Percentiles rank a stretch among this genome's conserved stretches.
phyloP scores from a whole-genome alignment of 2,329 filamentous ascomycete species.

The Cytospora mali region DNA sequence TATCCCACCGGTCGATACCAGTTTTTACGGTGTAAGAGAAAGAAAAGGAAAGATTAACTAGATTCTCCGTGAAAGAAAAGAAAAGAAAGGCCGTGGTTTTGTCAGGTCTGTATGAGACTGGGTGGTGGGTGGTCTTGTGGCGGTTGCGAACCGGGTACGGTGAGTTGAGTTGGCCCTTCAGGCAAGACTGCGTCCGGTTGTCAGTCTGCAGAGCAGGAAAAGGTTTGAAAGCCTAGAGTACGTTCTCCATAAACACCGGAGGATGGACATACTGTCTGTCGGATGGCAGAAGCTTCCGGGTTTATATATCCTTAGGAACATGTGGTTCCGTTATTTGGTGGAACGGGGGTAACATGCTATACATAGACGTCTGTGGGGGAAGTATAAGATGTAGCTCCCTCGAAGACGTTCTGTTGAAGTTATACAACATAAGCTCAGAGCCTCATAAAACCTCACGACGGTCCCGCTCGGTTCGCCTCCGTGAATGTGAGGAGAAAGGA shows the following conservation, averaged over 20 bases:
- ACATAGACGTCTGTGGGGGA: background rate
- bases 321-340: background rate
- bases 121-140: background rate
- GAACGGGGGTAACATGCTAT: background rate
- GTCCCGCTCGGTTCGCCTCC: background rate
- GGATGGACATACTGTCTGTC: background rate
- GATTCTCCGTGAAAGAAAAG: background rate
- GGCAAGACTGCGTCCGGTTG: background rate
- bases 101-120: background rate
- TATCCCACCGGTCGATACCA: background rate
- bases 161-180: background rate
- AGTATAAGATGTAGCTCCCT: background rate
- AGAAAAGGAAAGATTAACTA: background rate
- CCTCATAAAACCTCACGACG: background rate
- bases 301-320: background rate
- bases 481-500: background rate
- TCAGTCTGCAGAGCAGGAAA: background rate
- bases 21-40: background rate
- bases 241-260: background rate
- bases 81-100: background rate
- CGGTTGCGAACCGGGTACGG: background rate
- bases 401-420: background rate
- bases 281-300: background rate
- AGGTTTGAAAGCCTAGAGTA: background rate
- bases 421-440: background rate